Base-by-base conservation (phyloP, 345 rosid genomes). In the Gossypium turneri region DNA sequence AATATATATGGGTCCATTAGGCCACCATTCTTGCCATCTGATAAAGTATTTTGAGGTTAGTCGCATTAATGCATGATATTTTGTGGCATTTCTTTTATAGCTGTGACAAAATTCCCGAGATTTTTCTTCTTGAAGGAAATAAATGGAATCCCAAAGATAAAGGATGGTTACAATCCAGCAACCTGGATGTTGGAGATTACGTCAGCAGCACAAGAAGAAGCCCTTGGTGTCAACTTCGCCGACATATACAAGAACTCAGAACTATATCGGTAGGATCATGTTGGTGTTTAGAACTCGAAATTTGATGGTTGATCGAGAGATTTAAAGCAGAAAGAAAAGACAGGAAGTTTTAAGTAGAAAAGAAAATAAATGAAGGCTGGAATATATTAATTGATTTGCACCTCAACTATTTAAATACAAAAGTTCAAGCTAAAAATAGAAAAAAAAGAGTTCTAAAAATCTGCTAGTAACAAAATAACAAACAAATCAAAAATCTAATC, bases 181-280 rank as follows among this genome's bases (percentile, higher is more conserved):
- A 86, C 94, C 12, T 89, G 94, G 91, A 89, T 89, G 94, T 81
- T 89, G 73, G 94, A 89, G 70, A 80, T 85, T 67, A 88, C 94
- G 20, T 12, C 90, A 13, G 74, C 87, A 52, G 77, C 84, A 65
- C 81, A 77, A 76, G 93, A 89, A 85, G 78, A 56, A 48, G 65
- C 81, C 73, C 87, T 87, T 17, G 83, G 81, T 52, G 61, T 84
- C 44, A 74, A 86, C 75, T 87, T 89, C 64, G 24, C 81, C 15
- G 77, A 82, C n/a, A 62, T 80, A 59, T 89, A 86, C 84, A 85
- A 76, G 75, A 85, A 84, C 34, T 86, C 94, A 12, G 89, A 88
- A 47, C 79, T 85, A 64, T 70, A 76, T 68, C 73, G 88, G 92
- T 89, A 76, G n/a, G 75, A 76, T 8, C 64, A 68, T n/a, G n/a